These are phyloP conservation scores for Spergularia azorica DNA, from an alignment of 179 eudicot species.

Conservation along the genomic window DNA sequence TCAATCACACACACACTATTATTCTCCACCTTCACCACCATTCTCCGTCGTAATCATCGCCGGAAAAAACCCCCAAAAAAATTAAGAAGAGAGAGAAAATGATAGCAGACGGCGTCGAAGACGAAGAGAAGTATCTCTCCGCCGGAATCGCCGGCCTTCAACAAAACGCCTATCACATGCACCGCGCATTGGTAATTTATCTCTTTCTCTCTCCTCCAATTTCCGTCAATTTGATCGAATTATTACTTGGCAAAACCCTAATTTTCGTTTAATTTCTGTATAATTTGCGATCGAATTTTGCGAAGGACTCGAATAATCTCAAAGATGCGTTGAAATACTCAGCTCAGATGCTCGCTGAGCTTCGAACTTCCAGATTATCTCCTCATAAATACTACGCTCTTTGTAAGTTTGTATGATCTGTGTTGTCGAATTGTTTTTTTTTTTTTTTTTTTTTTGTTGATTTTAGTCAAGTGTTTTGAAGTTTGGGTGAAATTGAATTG, in stretches of 20 bases:
- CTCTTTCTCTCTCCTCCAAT: slow-evolving; percentile 7
- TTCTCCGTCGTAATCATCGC: not conserved
- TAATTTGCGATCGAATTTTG: slow-evolving; percentile 10
- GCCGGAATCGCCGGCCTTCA: slow-evolving; percentile 90
- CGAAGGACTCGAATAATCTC: slow-evolving; percentile 84
- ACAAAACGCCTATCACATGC: slow-evolving; percentile 96
- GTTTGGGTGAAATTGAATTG: not conserved
- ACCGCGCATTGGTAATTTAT: slow-evolving; percentile 79
- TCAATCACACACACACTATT: slow-evolving; percentile 21
- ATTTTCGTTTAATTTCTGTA: not conserved
- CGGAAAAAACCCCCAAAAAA: not conserved
- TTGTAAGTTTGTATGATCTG: slow-evolving; percentile 49
- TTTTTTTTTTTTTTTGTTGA: not conserved
- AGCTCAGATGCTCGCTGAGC: slow-evolving; percentile 94
- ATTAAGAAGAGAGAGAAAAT: slow-evolving; percentile 39
- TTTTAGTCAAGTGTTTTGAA: not conserved
- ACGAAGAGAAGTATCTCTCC: slow-evolving; percentile 90
- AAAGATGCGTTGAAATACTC: slow-evolving; percentile 93
- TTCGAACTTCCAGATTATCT: slow-evolving; percentile 84
- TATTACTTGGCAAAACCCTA: slow-evolving; percentile 34
- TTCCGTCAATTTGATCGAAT: not conserved
- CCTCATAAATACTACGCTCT: slow-evolving; percentile 95
- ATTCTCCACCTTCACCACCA: slow-evolving; percentile 1
- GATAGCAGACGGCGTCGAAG: slow-evolving; percentile 75
- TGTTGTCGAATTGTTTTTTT: not conserved